Base-by-base conservation (phyloP, 2,329 filamentous ascomycete species). In the Neonectria punicea region DNA sequence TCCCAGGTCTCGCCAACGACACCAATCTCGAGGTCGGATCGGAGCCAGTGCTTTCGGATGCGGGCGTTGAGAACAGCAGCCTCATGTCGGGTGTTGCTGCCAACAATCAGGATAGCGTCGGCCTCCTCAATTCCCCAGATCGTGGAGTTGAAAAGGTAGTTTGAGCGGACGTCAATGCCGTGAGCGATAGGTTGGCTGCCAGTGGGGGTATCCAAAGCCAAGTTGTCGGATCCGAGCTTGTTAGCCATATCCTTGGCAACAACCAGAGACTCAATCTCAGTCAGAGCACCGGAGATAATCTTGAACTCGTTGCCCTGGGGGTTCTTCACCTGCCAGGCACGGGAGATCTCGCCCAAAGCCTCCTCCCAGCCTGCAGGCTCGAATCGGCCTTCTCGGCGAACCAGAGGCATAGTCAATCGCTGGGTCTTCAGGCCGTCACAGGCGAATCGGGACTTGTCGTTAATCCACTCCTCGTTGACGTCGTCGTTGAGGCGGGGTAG, bases 381-480 rank as follows among this genome's bases (percentile, higher is more conserved):
- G 80, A 99, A 98, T 79, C 95, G 93, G 76, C 94, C 92, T 65
- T 97, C 92, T 63, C 91, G 90, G 73, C 94, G 92, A 75, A 98
- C 90, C 68, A 99, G 84, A 46, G 96, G 96, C 71, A 95, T 96
- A 39, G 96, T 98, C 61, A 99, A 86, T 77, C 96, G 90, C 82
- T 99, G 96, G 51, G 95, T 98, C 88, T 94, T 97, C 71, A 99
- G 86, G 54, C 96, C 96, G 79, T 99, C 96, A 79, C 94, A 97
- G 46, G 96, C 95, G 79, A 98, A 99, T 70, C 96, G 90, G 44
- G 93, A 91, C 87, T 98, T 99, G 85, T 99, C 96, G 82, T 98
- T 96, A 80, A 99, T 98, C 96, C 96, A 99, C 82, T 99, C 96
- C 84, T 99, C 96, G 80, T 99, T 99, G 75, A 99, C 90, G 75